Base-by-base conservation (phyloP, 495 filamentous ascomycete species). In the Neurospora hispaniola region DNA sequence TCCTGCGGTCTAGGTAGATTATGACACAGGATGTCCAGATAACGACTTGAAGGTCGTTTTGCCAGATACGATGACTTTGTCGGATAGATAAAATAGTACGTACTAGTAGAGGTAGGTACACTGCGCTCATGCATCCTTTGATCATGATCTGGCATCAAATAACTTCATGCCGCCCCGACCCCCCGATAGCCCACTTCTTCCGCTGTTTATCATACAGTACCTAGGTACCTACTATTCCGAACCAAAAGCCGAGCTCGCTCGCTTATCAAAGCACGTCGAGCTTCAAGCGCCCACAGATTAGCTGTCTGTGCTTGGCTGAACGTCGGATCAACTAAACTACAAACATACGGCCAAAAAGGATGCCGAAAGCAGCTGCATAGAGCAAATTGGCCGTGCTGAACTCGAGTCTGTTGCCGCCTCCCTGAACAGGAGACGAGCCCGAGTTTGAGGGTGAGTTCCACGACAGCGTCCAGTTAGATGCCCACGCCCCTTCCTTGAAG, bases 401-500 rank as follows among this genome's bases (percentile, higher is more conserved):
- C 54, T 66, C 54, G 11, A 66, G 54, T 16, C 54, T 66, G 14
- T 27, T 27, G 23, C 54, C 27, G 23, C 12, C 54, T 66, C 54
- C 54, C 54, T 38, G 27, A 1, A 66, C 27, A 18, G 54, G 54
- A 31, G 54, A 66, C 27, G 54, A 66, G 54, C 14, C 54, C 12
- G 14, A 66, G 11, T 38, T 27, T 31, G 54, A 66, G 14, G 54
- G 6, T 0, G 54, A 78, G 31, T 73, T 71, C 78, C 79, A 80
- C 5, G 69, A 71, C 41, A 80, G 20, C 5, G 70, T 66, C 79
- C 76, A 79, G 5, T 43, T 70, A n/a, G 42, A 27, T 35, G 38
- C 23, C 78, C 78, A 80, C 1, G 76, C 79, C 5, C 79, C 78
- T 5, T 73, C 14, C 9, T 62, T n/a, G 23, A 79, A 77, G 44